phyloP scores from a whole-genome alignment of 129 eudicot genomes.

The Pulicaria dysenterica region DNA sequence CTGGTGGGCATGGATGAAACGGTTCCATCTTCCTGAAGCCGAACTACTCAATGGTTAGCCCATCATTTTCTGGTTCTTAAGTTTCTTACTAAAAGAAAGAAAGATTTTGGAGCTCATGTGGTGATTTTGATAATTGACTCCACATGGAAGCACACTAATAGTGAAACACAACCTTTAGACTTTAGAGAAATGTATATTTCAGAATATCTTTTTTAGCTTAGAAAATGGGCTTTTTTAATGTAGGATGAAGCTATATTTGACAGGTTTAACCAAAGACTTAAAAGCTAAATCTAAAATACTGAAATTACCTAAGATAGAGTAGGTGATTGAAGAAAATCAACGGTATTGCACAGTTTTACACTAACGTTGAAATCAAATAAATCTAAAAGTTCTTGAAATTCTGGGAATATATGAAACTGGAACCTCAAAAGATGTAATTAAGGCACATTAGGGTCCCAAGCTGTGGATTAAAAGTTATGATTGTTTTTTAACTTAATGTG shows the following conservation, averaged over 20 bases:
- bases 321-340: background rate
- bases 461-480: no score
- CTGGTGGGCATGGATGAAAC: conserved; percentile 99
- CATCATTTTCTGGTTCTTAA: background rate
- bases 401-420: background rate
- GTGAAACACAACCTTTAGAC: background rate
- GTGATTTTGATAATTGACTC: background rate
- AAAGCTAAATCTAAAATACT: background rate
- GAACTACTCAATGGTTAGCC: conserved; percentile 84
- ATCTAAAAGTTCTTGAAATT: background rate
- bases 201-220: background rate
- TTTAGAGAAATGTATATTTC: background rate
- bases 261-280: background rate
- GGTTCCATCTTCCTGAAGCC: conserved; percentile 99
- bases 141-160: no score
- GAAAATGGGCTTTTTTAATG: background rate
- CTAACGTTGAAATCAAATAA: background rate
- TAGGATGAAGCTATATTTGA: background rate
- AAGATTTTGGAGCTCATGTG: background rate
- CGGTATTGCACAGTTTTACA: background rate
- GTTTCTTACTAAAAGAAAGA: background rate
- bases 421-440: conserved; percentile 20
- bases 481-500: background rate
- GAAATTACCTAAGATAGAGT: background rate
- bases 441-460: background rate